Evolutionary conservation across 345 rosid genomes (phyloP).

Genomic region (Mallotus nudiflorus): DNA sequence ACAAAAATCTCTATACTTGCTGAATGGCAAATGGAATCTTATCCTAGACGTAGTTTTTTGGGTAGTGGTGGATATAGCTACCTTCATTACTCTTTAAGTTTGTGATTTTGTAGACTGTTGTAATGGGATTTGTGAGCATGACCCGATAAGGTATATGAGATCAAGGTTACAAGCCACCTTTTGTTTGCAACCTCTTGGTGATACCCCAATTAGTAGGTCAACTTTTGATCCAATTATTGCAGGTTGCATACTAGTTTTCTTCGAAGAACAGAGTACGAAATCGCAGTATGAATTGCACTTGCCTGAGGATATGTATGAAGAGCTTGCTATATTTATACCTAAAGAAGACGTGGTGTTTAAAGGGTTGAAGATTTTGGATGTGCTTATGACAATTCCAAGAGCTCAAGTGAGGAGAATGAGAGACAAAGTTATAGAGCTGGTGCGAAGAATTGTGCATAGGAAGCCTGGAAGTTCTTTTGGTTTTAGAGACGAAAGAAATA

Average conservation of each 20-base stretch:
- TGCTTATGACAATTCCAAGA: conserved; percentile 62
- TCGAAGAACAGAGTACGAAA: conserved; percentile 74
- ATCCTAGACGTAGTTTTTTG: conserved; percentile 22
- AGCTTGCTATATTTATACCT: conserved; percentile 64
- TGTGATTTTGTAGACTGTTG: conserved; percentile 90
- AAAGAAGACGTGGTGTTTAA: conserved; percentile 84
- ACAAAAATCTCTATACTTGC: conserved; percentile 9
- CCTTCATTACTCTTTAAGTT: conserved; percentile 21
- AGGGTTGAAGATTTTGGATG: conserved; percentile 66
- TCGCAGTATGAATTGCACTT: conserved; percentile 78
- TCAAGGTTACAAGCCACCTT: conserved; percentile 74
- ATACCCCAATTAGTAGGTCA: conserved; percentile 79
- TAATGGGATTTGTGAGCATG: conserved; percentile 84
- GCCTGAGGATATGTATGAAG: conserved; percentile 47
- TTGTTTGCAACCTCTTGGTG: conserved; percentile 91
- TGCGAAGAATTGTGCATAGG: conserved; percentile 72
- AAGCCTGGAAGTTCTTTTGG: conserved; percentile 74
- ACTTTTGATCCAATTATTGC: conserved; percentile 82
- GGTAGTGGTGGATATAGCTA: conserved; percentile 17
- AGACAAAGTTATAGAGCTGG: conserved; percentile 60
- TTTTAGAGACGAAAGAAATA: conserved; percentile 63
- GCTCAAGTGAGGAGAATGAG: conserved; percentile 68
- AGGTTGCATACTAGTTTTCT: conserved; percentile 92
- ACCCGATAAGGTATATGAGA: conserved; percentile 76
- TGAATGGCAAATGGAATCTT: conserved; percentile 27